phyloP scores from a whole-genome alignment of 1,139 yeast species.

The Hyphopichia khmerensis region DNA sequence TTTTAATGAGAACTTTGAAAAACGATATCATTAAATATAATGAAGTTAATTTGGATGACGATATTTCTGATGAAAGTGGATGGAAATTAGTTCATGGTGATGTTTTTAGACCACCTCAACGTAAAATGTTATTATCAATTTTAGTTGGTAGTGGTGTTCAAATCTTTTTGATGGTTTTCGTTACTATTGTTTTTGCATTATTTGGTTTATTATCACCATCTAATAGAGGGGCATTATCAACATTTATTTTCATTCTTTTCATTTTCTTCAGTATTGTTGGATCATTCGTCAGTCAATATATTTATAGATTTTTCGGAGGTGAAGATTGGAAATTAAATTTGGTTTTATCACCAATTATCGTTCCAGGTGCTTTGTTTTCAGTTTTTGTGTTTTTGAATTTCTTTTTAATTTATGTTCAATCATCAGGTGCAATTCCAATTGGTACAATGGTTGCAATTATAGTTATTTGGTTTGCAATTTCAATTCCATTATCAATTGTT shows the following conservation, averaged over 20 bases:
- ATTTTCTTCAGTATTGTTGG: conserved; percentile 79
- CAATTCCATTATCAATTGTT: conserved; percentile 77
- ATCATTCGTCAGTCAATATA: conserved; percentile 80
- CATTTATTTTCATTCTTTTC: conserved; percentile 82
- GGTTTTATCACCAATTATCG: conserved; percentile 76
- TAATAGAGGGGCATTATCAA: conserved; percentile 89
- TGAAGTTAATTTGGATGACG: conserved; percentile 84
- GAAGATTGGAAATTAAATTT: conserved; percentile 87
- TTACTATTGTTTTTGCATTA: conserved; percentile 78
- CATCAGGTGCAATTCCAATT: conserved; percentile 94
- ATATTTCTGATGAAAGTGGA: conserved; percentile 89
- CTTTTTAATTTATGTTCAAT: conserved; percentile 71
- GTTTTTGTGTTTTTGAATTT: conserved; percentile 73
- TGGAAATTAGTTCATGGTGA: conserved; percentile 98
- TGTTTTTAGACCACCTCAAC: conserved; percentile 82
- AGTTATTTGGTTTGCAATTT: conserved; percentile 79
- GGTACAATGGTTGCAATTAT: conserved; percentile 86
- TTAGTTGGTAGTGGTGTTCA: conserved; percentile 89
- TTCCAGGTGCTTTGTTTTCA: conserved; percentile 74
- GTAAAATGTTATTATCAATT: conserved; percentile 70
- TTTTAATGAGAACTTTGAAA: conserved; percentile 75
- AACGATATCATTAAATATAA: conserved; percentile 87
- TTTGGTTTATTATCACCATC: conserved; percentile 91
- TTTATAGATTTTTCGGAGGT: conserved; percentile 90
- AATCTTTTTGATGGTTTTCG: conserved; percentile 70